Base-by-base conservation (phyloP, 192 early-diverging fungal genomes). In the Linnemannia schmuckeri region DNA sequence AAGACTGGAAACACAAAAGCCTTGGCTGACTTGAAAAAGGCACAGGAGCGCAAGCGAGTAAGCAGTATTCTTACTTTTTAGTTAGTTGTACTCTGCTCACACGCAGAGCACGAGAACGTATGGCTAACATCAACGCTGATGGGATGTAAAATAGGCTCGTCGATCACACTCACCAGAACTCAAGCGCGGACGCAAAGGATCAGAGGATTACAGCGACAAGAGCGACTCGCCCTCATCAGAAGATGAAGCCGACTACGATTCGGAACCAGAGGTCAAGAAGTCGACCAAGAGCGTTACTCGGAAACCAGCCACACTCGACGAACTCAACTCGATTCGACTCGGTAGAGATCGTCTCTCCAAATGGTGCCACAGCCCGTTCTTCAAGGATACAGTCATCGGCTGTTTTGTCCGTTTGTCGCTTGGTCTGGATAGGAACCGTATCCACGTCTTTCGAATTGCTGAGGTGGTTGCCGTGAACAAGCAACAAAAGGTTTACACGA, bases 311-410 rank as follows among this genome's bases (percentile, higher is more conserved):
- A 89, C 91, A 0, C 76, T 95, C n/a, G 93, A 94, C 27, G 94
- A 96, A 9, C 75, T 96, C 13, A 91, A 93, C 57, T 74, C 86
- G 9, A 91, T 96, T 30, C 89, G 91, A 37, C 75, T 97, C 47
- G 89, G 93, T 12, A 89, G 96, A 27, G 91, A 91, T 66, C 90
- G 92, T 82, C 79, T 96, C 20, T 94, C 94, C 71, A 91, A 94
- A 42, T 96, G 96, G 96, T 76, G 94, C 42, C 93, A 94, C 88
- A 82, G 89, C 38, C 93, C 94, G 10, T 95, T 94, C 74, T 95
- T 97, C 82, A 90, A 93, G 63, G 82, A 92, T 3, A 91, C 95
- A 7, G 91, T 93, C 12, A 88, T 88, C 47, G 96, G 94, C 6
- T 95, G 91, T 73, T 94, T 93, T 87, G 93, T 94, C 27, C 93